Conservation (phyloP, 495 filamentous ascomycete species). For the Penicillium desertorum region DNA sequence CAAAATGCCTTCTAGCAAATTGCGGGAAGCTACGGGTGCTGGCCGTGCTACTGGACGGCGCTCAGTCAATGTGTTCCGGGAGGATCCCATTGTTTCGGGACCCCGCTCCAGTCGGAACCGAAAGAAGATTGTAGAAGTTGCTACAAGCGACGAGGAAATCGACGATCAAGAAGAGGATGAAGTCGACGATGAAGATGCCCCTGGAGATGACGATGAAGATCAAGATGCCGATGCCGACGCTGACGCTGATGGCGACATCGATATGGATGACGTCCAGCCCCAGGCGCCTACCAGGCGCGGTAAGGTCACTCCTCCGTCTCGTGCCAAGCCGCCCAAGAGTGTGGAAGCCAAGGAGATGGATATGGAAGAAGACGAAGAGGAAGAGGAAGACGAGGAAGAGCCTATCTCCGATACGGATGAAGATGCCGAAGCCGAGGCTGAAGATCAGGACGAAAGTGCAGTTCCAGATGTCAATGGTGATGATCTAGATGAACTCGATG, state of each 20-base stretch:
- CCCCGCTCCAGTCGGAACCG: constrained; percentile 62
- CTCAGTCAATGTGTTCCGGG: constrained; percentile 49
- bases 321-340: constrained; percentile 43
- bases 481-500: constrained; percentile 51
- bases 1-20: constrained; percentile 79
- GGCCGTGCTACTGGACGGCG: constrained; percentile 36
- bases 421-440: constrained; percentile 52
- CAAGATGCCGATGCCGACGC: constrained; percentile 54
- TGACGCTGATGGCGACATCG: constrained; percentile 52
- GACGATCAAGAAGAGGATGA: constrained; percentile 63
- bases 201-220: constrained; percentile 57
- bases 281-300: constrained; percentile 40
- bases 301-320: constrained; percentile 32
- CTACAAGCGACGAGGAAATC: constrained; percentile 57
- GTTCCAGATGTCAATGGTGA: constrained; percentile 39
- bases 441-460: constrained; percentile 50
- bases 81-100: constrained; percentile 60
- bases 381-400: constrained; percentile 57
- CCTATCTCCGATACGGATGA: constrained; percentile 48
- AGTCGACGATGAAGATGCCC: constrained; percentile 57
- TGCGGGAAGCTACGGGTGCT: constrained; percentile 67
- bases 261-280: constrained; percentile 55
- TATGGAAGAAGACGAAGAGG: constrained; percentile 48
- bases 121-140: constrained; percentile 67
- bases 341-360: constrained; percentile 64